Base-by-base conservation (phyloP, 257 asterid genomes). In the Henckelia pumila region DNA sequence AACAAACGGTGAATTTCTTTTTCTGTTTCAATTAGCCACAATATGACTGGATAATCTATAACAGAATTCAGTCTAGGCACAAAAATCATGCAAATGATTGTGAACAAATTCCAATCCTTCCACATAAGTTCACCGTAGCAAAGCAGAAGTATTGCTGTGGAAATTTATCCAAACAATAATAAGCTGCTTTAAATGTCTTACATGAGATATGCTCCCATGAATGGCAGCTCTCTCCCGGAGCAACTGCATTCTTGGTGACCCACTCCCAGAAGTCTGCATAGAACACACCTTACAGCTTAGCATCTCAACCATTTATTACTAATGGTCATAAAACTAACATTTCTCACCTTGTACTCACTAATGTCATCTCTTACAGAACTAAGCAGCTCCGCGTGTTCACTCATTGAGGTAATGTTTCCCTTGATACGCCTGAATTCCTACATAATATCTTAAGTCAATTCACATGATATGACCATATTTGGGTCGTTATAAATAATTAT, bases 281-380 rank as follows among this genome's bases (percentile, higher is more conserved):
- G 32, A 61, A 59, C 65, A 14, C 61, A 72, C 61, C 69, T 58
- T 59, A 61, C 24, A 68, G 55, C 32, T 72, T 64, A 14, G 71
- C 61, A 73, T 56, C 44, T 62, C 59, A 66, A 55, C 64, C 67
- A 55, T 65, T 53, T 44, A 44, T 65, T 44, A 63, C 57, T 40
- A 30, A 56, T 52, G 13, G 25, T 21, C 25, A 37, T 33, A 67
- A 26, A 62, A 47, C 9, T 23, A 40, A 22, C 19, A 24, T 77
- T 58, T 69, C 85, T 80, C 73, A 85, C 99, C 98, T 91, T 91
- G 81, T 73, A 91, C 76, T 94, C 99, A 68, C 88, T 88, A 77
- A 94, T 94, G 78, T 94, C 99, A 70, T 94, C 98, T 71, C 99
- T 84, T 53, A 94, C 99, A 68, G 98, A 94, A 79, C 86, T 91